Percentiles rank a stretch among this genome's conserved stretches.
These are phyloP conservation scores for Podaxis pistillaris DNA, from an alignment of 768 basidiomycete genomes.

Conservation along the genomic window DNA sequence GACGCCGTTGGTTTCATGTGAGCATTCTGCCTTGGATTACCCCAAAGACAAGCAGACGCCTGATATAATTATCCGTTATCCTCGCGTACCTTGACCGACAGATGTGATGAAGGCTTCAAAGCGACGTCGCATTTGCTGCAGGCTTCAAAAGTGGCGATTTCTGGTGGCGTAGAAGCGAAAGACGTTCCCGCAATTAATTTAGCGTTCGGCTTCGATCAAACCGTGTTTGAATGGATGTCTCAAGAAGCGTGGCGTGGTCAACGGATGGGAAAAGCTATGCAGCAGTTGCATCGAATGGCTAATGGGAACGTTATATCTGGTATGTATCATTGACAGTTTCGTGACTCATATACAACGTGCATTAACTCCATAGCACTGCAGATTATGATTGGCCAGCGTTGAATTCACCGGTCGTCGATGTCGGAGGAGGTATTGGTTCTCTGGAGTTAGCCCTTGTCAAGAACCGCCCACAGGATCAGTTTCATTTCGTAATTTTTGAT, in stretches of 20 bases:
- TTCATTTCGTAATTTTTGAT: conserved; percentile 5
- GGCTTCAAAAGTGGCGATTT: background rate
- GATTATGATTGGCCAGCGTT: conserved; percentile 6
- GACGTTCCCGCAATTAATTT: conserved; percentile 1
- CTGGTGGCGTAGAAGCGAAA: background rate
- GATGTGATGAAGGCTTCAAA: conserved; percentile 11
- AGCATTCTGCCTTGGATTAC: background rate
- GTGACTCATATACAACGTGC: background rate
- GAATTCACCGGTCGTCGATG: background rate
- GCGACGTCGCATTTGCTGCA: conserved; percentile 6
- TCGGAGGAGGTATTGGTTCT: conserved; percentile 8
- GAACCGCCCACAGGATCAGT: background rate
- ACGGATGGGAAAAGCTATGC: conserved; percentile 8
- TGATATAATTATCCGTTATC: background rate
- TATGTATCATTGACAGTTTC: background rate
- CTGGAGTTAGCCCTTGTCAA: background rate
- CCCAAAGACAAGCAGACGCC: background rate
- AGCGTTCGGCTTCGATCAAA: background rate
- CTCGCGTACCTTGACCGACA: background rate
- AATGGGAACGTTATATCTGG: conserved; percentile 3
- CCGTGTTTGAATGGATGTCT: conserved; percentile 11
- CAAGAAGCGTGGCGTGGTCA: conserved; percentile 8
- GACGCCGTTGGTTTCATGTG: conserved; percentile 10
- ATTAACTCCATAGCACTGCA: background rate
- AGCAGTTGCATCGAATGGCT: conserved; percentile 7